Conservation (phyloP, 306 rosid genomes). For the Casuarina glauca region DNA sequence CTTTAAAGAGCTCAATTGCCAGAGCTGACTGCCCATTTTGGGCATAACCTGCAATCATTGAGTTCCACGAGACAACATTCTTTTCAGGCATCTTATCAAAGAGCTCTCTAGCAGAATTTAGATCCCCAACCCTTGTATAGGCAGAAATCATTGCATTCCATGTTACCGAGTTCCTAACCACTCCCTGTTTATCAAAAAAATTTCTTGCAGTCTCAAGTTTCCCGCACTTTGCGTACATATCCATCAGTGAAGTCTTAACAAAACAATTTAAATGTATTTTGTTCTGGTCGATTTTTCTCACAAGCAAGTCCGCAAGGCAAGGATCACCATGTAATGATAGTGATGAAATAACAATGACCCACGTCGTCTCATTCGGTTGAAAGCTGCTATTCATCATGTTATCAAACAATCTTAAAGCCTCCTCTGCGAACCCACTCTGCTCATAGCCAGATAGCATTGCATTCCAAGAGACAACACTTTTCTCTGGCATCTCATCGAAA, state of each 20-base stretch:
- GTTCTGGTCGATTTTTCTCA: slow-evolving; percentile 34
- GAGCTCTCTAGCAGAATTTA: slow-evolving; percentile 48
- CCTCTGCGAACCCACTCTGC: slow-evolving; percentile 50
- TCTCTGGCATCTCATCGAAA: slow-evolving; percentile 58
- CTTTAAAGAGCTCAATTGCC: slow-evolving; percentile 58
- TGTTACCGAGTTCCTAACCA: slow-evolving; percentile 41
- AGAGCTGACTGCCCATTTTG: slow-evolving; percentile 58
- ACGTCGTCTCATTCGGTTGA: slow-evolving; percentile 54
- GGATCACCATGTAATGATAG: slow-evolving; percentile 47
- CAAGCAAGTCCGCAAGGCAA: slow-evolving; percentile 41
- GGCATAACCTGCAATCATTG: slow-evolving; percentile 65
- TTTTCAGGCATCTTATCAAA: slow-evolving; percentile 61
- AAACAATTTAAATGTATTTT: slow-evolving; percentile 44
- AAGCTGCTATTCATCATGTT: slow-evolving; percentile 43
- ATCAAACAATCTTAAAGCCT: slow-evolving; percentile 53
- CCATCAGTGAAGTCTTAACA: slow-evolving; percentile 64
- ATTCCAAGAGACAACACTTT: slow-evolving; percentile 71
- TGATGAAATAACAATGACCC: slow-evolving; percentile 58
- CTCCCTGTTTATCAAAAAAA: slow-evolving; percentile 51
- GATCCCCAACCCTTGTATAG: slow-evolving; percentile 54
- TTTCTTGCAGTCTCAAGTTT: slow-evolving; percentile 48
- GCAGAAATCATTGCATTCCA: slow-evolving; percentile 78
- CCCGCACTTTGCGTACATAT: slow-evolving; percentile 67
- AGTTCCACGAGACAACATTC: slow-evolving; percentile 64
- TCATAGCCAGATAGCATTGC: slow-evolving; percentile 75